Conservation (phyloP, 225 moss, liverwort and hornwort genomes). For the Asterella californica region DNA sequence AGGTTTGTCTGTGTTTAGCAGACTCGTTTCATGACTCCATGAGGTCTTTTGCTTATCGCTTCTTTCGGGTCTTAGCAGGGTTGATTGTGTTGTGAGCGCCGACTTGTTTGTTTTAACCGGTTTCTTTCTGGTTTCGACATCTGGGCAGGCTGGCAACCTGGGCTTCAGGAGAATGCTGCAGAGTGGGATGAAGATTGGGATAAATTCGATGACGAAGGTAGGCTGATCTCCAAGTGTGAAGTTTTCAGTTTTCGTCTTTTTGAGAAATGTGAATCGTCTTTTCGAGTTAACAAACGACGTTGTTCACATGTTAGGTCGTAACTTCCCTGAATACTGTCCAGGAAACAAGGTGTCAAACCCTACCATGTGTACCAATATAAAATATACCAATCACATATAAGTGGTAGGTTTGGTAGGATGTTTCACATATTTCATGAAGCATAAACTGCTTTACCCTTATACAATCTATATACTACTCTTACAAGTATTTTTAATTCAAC, state of each 20-base stretch:
- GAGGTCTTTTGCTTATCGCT: neutral
- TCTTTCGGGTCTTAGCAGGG: neutral
- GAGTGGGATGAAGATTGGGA: constrained; percentile 97
- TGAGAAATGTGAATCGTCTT: too few relatives aligned
- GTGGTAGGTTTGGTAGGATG: too few relatives aligned
- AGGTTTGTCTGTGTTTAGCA: neutral
- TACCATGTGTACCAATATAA: too few relatives aligned
- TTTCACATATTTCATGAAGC: too few relatives aligned
- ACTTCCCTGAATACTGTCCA: too few relatives aligned
- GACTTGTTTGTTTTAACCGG: neutral
- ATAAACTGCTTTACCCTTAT: too few relatives aligned
- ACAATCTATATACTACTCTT: too few relatives aligned
- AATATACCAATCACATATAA: too few relatives aligned
- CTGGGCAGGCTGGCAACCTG: constrained; percentile 76
- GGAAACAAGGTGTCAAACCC: too few relatives aligned
- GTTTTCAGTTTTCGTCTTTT: neutral
- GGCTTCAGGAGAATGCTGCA: constrained; percentile 74
- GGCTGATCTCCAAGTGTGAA: neutral
- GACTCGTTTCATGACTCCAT: neutral
- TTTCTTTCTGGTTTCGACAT: constrained; percentile 16
- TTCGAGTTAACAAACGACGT: too few relatives aligned
- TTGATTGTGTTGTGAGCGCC: constrained; percentile 7
- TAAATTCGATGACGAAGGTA: constrained; percentile 89
- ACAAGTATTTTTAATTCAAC: too few relatives aligned
- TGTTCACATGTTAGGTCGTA: too few relatives aligned